Percentiles rank a stretch among this genome's conserved stretches.
These are phyloP conservation scores for Boletus tomentosulus DNA, from an alignment of 768 basidiomycete species.

Conservation along the genomic window DNA sequence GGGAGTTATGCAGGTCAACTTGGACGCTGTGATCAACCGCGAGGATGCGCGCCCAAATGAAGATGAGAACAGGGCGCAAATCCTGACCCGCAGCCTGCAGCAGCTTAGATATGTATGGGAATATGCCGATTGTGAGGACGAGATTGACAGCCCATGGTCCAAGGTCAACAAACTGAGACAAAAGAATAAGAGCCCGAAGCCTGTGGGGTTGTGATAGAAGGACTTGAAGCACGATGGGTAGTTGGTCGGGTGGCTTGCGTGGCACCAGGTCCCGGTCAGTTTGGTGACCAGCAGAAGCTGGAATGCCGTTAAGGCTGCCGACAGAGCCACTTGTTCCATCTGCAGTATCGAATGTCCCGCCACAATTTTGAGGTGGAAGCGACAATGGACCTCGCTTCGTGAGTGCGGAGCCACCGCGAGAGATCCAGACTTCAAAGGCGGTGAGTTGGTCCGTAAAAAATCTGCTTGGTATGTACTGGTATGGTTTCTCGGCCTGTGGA, in stretches of 20 bases:
- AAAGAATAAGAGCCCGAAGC: conserved; percentile 88
- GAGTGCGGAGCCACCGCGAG: conserved; percentile 82
- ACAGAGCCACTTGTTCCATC: conserved; percentile 15
- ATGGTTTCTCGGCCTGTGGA: conserved; percentile 43
- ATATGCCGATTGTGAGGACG: conserved; percentile 94
- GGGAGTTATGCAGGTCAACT: conserved; percentile 76
- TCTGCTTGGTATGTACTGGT: conserved; percentile 76
- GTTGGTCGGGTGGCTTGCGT: conserved; percentile 91
- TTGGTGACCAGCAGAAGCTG: conserved; percentile 4
- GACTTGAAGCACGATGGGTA: conserved; percentile 96
- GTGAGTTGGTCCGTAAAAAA: conserved; percentile 97
- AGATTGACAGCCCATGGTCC: conserved; percentile 99
- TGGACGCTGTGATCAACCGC: conserved; percentile 95
- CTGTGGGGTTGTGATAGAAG: conserved; percentile 95
- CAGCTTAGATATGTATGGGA: conserved; percentile 96
- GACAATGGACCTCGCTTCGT: conserved; percentile 75
- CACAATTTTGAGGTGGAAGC: conserved; percentile 48
- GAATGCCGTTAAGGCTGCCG: conserved; percentile 16
- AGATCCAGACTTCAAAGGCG: conserved; percentile 98
- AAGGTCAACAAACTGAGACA: conserved; percentile 96
- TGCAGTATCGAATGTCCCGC: conserved; percentile 24
- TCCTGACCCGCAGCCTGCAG: conserved; percentile 93
- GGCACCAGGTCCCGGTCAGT: conserved; percentile 55
- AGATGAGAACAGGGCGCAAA: conserved; percentile 95
- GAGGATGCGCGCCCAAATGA: conserved; percentile 97